Conservation (phyloP, 2,329 filamentous ascomycete genomes). For the Lojkania enalia region DNA sequence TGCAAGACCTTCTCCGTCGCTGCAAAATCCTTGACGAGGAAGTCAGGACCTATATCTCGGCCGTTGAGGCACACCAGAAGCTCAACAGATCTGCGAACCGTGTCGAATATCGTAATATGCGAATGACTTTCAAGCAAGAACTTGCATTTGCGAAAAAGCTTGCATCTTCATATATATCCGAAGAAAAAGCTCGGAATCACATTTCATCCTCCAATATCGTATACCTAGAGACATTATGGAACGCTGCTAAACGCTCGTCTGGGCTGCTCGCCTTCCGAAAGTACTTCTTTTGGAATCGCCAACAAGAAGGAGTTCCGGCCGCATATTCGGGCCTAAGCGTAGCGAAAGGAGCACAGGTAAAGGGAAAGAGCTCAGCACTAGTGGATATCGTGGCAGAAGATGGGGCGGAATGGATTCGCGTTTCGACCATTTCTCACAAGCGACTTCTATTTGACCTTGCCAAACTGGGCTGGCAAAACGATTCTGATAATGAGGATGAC, state of each 20-base stretch:
- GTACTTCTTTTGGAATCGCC: conserved; percentile 40
- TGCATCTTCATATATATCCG: conserved; percentile 23
- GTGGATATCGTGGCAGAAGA: conserved; percentile 68
- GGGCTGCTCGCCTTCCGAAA: conserved; percentile 59
- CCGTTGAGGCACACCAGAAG: conserved; percentile 37
- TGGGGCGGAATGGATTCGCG: conserved; percentile 69
- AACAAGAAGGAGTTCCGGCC: conserved; percentile 26
- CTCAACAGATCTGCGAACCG: conserved; percentile 39
- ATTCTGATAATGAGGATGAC: conserved; percentile 52
- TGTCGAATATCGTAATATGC: conserved; percentile 39
- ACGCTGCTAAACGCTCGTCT: conserved; percentile 59
- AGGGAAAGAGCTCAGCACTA: conserved; percentile 55
- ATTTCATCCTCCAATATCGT: conserved; percentile 67
- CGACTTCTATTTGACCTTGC: conserved; percentile 69
- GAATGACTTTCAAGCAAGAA: conserved; percentile 43
- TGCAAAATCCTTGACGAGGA: conserved; percentile 46
- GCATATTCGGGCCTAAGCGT: conserved; percentile 23
- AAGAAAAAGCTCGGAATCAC: conserved; percentile 52
- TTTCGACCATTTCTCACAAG: conserved; percentile 66
- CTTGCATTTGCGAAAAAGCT: conserved; percentile 39
- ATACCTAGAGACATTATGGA: conserved; percentile 68
- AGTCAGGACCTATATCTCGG: conserved; percentile 46
- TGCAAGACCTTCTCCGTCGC: conserved; percentile 42
- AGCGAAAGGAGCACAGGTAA: conserved; percentile 44
- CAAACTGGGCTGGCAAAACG: conserved; percentile 66